Evolutionary conservation across 306 rosid species (phyloP).

Genomic region (Cercis canadensis): DNA sequence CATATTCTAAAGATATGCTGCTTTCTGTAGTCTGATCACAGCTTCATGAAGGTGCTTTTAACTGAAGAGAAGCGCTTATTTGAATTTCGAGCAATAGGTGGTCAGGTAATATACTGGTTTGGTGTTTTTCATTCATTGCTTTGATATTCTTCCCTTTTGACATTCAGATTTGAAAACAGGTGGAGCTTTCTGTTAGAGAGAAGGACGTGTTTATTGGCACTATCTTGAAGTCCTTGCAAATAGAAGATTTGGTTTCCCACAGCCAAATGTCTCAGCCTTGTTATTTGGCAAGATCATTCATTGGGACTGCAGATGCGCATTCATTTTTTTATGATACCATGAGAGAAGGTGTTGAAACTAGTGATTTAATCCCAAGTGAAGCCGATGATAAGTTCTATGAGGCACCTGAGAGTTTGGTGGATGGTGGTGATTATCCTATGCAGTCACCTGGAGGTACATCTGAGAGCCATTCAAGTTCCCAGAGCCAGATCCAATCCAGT

Average conservation of each 20-base stretch:
- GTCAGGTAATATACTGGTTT: conserved; percentile 65
- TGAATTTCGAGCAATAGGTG: conserved; percentile 97
- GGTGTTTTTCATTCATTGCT: conserved; percentile 20
- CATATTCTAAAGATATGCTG: conserved; percentile 37
- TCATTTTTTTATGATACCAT: conserved; percentile 46
- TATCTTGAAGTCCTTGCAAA: conserved; percentile 89
- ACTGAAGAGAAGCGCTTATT: conserved; percentile 74
- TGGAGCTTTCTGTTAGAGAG: conserved; percentile 80
- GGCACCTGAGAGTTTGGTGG: conserved; percentile 84
- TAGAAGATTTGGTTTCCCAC: conserved; percentile 83
- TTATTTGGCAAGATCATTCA: conserved; percentile 90
- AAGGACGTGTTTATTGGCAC: conserved; percentile 84
- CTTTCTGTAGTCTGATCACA: conserved; percentile 65
- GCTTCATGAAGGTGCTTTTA: conserved; percentile 78
- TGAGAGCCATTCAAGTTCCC: conserved; percentile 39
- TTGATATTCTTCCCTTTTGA: conserved; percentile 35
- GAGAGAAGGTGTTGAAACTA: conserved; percentile 44
- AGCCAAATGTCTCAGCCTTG: conserved; percentile 58
- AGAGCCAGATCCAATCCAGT: conserved; percentile 36
- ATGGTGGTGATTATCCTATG: conserved; percentile 52
- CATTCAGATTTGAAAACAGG: conserved; percentile 58
- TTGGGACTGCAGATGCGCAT: conserved; percentile 58
- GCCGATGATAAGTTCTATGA: conserved; percentile 86
- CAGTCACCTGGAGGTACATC: conserved; percentile 55
- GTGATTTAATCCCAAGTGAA: conserved; percentile 52